Evolutionary conservation across 148 eudicot species (phyloP).

Genomic region (Cornus suecica): DNA sequence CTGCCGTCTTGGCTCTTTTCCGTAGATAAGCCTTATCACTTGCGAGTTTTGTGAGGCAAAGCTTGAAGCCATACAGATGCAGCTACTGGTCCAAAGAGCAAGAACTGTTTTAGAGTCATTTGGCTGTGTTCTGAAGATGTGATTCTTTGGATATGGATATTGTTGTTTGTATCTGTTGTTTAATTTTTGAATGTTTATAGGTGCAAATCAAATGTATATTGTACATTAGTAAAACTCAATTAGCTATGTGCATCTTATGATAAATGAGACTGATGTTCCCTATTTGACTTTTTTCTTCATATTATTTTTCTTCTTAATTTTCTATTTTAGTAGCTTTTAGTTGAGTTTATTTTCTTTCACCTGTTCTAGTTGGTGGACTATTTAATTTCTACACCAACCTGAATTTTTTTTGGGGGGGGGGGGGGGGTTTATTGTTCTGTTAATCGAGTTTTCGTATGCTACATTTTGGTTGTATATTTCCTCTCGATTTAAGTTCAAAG

Average conservation of each 20-base stretch:
- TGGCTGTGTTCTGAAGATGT: constrained; percentile 12
- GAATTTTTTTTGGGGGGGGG: no score
- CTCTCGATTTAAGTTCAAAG: no score
- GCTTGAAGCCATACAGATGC: constrained; percentile 4
- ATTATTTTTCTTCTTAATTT: no score
- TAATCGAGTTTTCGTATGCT: no score
- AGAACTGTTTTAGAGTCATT: constrained; percentile 9
- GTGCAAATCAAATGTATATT: constrained; percentile 10
- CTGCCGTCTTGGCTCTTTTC: background rate
- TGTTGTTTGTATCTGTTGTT: background rate
- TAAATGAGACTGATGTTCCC: no score
- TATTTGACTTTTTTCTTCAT: no score
- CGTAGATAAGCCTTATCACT: background rate
- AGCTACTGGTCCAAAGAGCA: background rate
- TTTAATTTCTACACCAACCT: no score
- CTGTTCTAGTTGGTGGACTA: no score
- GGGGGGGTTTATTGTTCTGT: no score
- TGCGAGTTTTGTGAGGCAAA: constrained; percentile 8
- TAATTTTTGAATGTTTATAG: constrained; percentile 7
- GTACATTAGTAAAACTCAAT: background rate
- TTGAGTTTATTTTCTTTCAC: no score
- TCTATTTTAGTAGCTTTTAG: no score
- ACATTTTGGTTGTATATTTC: no score
- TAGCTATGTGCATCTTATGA: background rate
- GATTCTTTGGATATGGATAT: constrained; percentile 14